A percentile compares a stretch with the other conserved stretches of the same genome.
These are phyloP conservation scores for Styphnolobium japonicum DNA, from an alignment of 306 rosid species.

Conservation along the genomic window DNA sequence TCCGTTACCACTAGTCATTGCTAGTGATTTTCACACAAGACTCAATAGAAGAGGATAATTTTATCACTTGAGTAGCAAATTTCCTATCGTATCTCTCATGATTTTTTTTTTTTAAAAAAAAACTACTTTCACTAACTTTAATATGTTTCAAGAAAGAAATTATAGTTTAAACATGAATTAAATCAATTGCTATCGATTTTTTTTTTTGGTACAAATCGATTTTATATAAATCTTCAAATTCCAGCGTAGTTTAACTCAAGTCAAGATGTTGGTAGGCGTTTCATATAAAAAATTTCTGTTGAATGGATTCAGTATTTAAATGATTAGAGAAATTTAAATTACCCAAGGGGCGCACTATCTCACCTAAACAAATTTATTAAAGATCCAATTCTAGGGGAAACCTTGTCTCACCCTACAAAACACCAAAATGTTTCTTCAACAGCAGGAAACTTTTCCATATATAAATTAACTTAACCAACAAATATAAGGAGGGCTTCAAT, in stretches of 20 bases:
- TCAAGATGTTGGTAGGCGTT: not conserved
- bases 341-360: not conserved
- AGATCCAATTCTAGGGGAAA: not conserved
- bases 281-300: not conserved
- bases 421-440: not conserved
- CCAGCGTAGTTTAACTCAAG: not conserved
- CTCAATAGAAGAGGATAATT: no score
- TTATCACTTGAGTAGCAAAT: no score
- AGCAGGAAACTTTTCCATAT: not conserved
- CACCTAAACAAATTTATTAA: not conserved
- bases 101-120: no score
- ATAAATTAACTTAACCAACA: constrained; percentile 2
- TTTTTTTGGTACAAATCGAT: no score
- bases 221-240: not conserved
- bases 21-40: no score
- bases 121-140: no score
- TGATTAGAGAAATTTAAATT: not conserved
- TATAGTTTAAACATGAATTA: not conserved
- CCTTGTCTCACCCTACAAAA: not conserved
- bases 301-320: not conserved
- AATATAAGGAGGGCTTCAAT: not conserved
- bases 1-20: no score
- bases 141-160: not conserved
- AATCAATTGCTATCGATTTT: not conserved
- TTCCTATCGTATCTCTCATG: no score